Evolutionary conservation across 257 asterid genomes (phyloP), one percentile per base, ranked within the genome.

Genomic region (Anisodus acutangulus): DNA sequence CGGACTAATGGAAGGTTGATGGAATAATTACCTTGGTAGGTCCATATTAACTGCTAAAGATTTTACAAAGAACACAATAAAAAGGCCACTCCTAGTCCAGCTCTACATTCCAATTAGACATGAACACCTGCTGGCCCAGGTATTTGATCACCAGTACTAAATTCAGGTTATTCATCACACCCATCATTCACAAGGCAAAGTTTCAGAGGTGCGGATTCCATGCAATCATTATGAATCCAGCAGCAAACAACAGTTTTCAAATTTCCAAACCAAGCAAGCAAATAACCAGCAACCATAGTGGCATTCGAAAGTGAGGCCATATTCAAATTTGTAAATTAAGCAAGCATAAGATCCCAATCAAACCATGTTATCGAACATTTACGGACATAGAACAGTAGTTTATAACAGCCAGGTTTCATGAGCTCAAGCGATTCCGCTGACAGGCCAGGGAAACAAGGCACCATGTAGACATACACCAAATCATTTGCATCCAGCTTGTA

Each of bases 271-370:
- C 90, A 91, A 89, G 89, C 84, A 86, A 90, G 91, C 90, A 90
- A 88, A 89, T 83, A 91, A 88, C 95, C 91, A 93, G 93, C 90
- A 89, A 90, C 92, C 90, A 90, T 78, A 85, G 87, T 81, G 90
- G 92, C 91, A 88, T 90, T 91, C 93, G 89, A 91, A 88, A 88
- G 90, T 74, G 78, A 74, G 57, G 79, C 84, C 91, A 87, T 86
- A 85, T 87, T 88, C 70, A 84, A 88, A 83, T 82, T 83, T 71
- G 86, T 89, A 91, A 86, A 86, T 83, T 89, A 88, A 85, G 90
- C 89, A 89, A 85, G 87, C 89, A 87, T 85, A 90, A 83, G 86
- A 88, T 88, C 91, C 90, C 87, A 83, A 82, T 80, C 57, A 86
- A 82, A 84, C 88, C 89, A 86, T 84, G 88, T 79, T 82, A 87